Conservation (phyloP, 164 flowering plant genomes). For the Paratinospora sagittata region DNA sequence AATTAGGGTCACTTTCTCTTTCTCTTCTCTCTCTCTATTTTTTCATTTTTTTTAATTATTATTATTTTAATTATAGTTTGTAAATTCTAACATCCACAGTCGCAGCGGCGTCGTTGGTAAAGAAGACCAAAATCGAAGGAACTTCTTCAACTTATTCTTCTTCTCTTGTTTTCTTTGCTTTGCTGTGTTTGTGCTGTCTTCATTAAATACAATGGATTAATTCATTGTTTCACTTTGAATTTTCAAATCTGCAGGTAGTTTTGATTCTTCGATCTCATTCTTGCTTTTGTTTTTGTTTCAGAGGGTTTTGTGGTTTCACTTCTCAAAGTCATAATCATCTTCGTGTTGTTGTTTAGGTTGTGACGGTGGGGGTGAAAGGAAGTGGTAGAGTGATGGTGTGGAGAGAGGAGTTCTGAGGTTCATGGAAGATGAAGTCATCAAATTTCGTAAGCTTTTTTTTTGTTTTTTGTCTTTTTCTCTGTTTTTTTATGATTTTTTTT, state of each 20-base stretch:
- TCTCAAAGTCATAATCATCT: background rate
- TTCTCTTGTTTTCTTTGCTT: background rate
- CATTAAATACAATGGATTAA: background rate
- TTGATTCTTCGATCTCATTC: background rate
- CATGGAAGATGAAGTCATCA: conserved; percentile 15
- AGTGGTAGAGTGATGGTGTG: background rate
- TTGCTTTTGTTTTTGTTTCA: background rate
- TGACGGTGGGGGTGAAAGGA: background rate
- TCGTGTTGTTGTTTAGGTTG: background rate
- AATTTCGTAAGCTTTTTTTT: conserved; percentile 11
- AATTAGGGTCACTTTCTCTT: background rate
- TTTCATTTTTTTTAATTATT: background rate
- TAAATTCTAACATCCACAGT: background rate
- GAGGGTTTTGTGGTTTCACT: background rate
- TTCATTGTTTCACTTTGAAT: no score
- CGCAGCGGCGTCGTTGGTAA: background rate
- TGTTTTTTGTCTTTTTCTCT: no score
- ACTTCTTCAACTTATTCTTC: background rate
- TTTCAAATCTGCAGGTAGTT: background rate
- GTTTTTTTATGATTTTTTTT: background rate
- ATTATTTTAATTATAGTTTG: no score
- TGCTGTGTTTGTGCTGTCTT: background rate
- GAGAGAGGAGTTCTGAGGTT: background rate
- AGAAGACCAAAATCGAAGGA: background rate
- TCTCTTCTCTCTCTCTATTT: background rate